Evolutionary conservation across 179 eudicot genomes (phyloP).

Genomic region (Heliamphora pulchella): DNA sequence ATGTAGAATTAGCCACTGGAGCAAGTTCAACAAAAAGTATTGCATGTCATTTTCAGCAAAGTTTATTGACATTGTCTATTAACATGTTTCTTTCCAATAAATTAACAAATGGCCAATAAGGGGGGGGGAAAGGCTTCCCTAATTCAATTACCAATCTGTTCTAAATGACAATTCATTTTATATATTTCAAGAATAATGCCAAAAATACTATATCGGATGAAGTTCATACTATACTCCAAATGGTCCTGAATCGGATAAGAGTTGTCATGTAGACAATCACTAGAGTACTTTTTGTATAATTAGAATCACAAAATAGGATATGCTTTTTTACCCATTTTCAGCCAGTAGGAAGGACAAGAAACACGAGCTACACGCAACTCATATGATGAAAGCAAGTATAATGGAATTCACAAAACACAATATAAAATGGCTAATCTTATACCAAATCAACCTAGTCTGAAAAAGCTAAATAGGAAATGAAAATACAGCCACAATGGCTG

Average conservation of each 20-base stretch:
- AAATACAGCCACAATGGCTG: background rate
- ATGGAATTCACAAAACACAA: background rate
- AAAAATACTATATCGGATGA: background rate
- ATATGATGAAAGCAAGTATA: background rate
- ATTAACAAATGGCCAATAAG: background rate
- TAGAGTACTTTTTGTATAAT: background rate
- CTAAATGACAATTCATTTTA: background rate
- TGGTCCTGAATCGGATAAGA: constrained; percentile 1
- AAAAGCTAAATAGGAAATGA: background rate
- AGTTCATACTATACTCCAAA: background rate
- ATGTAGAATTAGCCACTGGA: constrained; percentile 1
- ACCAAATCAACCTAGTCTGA: background rate
- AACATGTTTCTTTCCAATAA: background rate
- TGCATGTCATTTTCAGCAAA: background rate
- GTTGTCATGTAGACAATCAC: background rate
- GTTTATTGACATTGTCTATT: background rate
- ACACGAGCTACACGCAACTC: constrained; percentile 7
- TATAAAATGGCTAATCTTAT: background rate
- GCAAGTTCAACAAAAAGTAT: background rate
- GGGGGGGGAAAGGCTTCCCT: background rate
- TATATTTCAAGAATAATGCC: background rate
- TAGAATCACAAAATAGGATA: background rate
- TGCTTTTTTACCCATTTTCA: background rate
- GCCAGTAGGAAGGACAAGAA: constrained; percentile 7
- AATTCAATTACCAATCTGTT: background rate